Percentiles rank a stretch among this genome's conserved stretches.
phyloP scores from a whole-genome alignment of 1,284 basidiomycete species.

The Porphyrellus sp. region DNA sequence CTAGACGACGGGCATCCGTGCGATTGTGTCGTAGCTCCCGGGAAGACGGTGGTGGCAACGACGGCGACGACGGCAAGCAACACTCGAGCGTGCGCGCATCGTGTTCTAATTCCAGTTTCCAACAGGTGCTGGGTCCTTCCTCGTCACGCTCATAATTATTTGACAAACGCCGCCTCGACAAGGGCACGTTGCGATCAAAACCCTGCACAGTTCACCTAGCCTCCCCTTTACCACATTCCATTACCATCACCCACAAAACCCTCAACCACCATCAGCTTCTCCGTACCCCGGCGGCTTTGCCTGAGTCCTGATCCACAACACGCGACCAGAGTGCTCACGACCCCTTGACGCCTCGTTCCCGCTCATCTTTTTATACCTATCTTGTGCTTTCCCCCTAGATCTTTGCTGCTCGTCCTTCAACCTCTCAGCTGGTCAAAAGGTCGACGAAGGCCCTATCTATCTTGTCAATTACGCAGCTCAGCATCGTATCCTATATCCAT shows the following conservation, averaged over 20 bases:
- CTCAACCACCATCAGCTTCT: constrained; percentile 38
- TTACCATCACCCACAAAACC: constrained; percentile 43
- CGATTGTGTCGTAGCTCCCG: constrained; percentile 6
- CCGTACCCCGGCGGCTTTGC: constrained; percentile 28
- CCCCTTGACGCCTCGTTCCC: constrained; percentile 40
- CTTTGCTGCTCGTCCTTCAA: constrained; percentile 37
- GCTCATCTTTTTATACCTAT: constrained; percentile 62
- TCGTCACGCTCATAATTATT: constrained; percentile 35
- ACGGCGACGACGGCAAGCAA: constrained; percentile 18
- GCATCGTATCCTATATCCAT: constrained; percentile 42
- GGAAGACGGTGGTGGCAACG: constrained; percentile 11
- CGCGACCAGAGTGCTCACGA: constrained; percentile 48
- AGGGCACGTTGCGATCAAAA: constrained; percentile 74
- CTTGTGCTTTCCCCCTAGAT: constrained; percentile 43
- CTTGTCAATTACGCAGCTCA: constrained; percentile 43
- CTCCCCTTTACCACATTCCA: constrained; percentile 56
- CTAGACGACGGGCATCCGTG: constrained; percentile 17
- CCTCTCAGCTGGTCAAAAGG: constrained; percentile 36
- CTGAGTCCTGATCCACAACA: constrained; percentile 38
- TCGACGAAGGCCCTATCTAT: constrained; percentile 44
- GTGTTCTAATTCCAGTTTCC: constrained; percentile 20
- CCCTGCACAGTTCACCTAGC: constrained; percentile 55
- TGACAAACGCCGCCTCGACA: constrained; percentile 45
- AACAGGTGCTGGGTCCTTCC: constrained; percentile 21
- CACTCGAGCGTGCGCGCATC: constrained; percentile 25